Base-by-base conservation (phyloP, 768 basidiomycete genomes). In the Daedaleopsis sinensis region DNA sequence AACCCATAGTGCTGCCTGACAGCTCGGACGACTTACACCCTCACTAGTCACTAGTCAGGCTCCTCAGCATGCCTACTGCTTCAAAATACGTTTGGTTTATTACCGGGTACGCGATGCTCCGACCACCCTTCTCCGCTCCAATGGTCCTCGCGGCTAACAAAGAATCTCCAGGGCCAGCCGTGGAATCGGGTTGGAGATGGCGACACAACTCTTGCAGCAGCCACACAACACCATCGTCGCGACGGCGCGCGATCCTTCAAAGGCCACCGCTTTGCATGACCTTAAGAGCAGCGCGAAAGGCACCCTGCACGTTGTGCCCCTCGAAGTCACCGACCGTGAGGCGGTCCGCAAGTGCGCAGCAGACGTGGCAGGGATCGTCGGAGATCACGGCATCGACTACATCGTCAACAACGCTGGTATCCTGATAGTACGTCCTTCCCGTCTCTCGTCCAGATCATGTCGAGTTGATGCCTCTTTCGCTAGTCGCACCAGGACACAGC, bases 341-440 rank as follows among this genome's bases (percentile, higher is more conserved):
- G 66, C 70, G 32, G 73, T 78, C 58, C 61, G 70, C 11, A 65
- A 47, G 0, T 69, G 71, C 15, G 65, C 64, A 3, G 56, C 57
- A 24, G 37, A 59, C 7, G 68, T 73, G 27, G 68, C 65, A 32
- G 64, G 58, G 37, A 52, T 74, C 16, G 57, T 79, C 13, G 68
- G 59, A 5, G 65, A 63, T 24, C 58, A 53, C 16, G 75, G 76
- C 6, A 63, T 79, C 7, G 76, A 79, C 61, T 78, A 76, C 52
- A 65, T 80, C 24, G 61, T 77, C 55, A 80, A 78, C 67, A 78
- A 77, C 43, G 76, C 77, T 10, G 77, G 68, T 1, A 57, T 74
- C 23, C n/a, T 46, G 44, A 46, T 32, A 32, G 44, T 46, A 4
- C 9, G n/a, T 18, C n/a, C 10, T 46, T n/a, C 18, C 18, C 44